These are phyloP conservation scores for Penicillium cosmopolitanum DNA, from an alignment of 495 filamentous ascomycete genomes.

Conservation along the genomic window DNA sequence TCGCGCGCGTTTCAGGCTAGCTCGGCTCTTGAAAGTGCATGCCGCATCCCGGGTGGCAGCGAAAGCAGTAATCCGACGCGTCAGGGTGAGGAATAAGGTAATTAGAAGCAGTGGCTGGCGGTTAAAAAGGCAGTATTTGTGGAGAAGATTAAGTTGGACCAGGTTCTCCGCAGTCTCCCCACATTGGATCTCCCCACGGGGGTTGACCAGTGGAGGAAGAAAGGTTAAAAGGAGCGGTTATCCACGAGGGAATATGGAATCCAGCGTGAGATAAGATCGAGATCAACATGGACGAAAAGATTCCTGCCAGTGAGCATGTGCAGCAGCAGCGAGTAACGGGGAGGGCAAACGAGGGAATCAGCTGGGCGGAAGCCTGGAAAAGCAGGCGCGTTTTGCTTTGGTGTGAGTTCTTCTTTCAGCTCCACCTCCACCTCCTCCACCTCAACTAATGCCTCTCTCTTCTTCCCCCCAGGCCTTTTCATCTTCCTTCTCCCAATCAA, in stretches of 20 bases:
- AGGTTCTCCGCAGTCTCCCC: too few species aligned
- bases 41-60: too few species aligned
- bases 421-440: neutral
- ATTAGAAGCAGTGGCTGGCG: too few species aligned
- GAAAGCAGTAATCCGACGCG: too few species aligned
- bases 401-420: neutral
- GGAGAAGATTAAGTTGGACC: too few species aligned
- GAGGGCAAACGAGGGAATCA: neutral
- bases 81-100: too few species aligned
- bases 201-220: too few species aligned
- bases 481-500: slow-evolving; percentile 2
- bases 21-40: too few species aligned
- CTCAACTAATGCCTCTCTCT: neutral
- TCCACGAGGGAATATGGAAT: neutral
- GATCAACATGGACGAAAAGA: neutral
- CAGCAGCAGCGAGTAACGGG: neutral
- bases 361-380: neutral
- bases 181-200: too few species aligned
- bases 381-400: neutral
- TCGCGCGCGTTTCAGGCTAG: too few species aligned
- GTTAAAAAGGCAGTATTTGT: too few species aligned
- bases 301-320: neutral
- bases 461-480: neutral
- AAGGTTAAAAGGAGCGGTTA: neutral
- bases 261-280: neutral